Evolutionary conservation across 257 asterid species (phyloP), one percentile per base, ranked within the genome.

Genomic region (Nyctanthes arbortristis): DNA sequence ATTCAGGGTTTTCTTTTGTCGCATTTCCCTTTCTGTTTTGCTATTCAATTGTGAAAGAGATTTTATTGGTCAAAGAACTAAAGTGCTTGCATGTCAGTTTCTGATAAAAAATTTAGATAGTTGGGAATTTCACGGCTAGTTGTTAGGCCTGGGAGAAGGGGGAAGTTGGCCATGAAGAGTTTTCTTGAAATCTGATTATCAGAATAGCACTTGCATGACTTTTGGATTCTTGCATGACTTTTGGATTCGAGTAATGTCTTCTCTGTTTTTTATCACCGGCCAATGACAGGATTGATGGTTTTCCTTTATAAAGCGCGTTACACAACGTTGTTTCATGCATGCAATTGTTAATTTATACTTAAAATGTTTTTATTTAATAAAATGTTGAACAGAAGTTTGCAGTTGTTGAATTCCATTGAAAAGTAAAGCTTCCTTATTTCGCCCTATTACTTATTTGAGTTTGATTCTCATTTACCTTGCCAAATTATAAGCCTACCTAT

Each of bases 131-230:
- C 16, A 24, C 20, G 20, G 61, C 56, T 36, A 31, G n/a, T 31
- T 66, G 73, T 54, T 61, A 54, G 22, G 73, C 47, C 40, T 3
- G 54, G 57, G 78, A 49, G 61, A 54, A 66, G 40, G 47, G 37
- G 14, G 30, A 27, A 31, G 27, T 59, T 59, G 39, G 14, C 32
- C 18, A 2, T 11, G 25, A 2, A 30, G 39, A 9, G 35, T 40
- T 37, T 25, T 12, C 47, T 57, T 66, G 70, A 65, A 24, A 8
- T 47, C 22, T 65, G 35, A 20, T 7, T 11, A 58, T 11, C 24
- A 43, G 61, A 28, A 36, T 35, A 56, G 9, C n/a, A n/a, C n/a
- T n/a, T n/a, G 27, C 45, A 36, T 61, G 74, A 39, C 0, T 65
- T 61, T 52, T 13, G 27, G n/a, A n/a, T n/a, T n/a, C n/a, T n/a